phyloP scores from a whole-genome alignment of 306 rosid genomes.

The Dryas drummondii region DNA sequence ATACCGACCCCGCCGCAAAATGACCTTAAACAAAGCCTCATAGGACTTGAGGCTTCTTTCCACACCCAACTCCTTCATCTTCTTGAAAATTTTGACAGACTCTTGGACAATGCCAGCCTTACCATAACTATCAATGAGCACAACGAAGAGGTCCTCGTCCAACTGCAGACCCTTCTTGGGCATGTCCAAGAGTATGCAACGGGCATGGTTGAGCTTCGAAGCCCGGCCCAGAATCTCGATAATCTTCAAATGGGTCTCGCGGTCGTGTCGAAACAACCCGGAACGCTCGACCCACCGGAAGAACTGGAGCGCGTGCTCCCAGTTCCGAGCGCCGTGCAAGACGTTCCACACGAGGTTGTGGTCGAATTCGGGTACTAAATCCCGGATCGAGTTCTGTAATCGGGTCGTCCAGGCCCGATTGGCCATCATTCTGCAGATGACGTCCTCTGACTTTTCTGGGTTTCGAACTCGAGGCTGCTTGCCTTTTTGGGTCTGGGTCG shows the following conservation, averaged over 20 bases:
- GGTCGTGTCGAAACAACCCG: slow-evolving; percentile 60
- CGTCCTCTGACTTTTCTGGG: slow-evolving; percentile 51
- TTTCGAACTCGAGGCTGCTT: slow-evolving; percentile 25
- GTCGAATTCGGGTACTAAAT: slow-evolving; percentile 63
- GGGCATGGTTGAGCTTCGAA: slow-evolving; percentile 81
- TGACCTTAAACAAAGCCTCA: slow-evolving; percentile 74
- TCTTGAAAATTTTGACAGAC: slow-evolving; percentile 72
- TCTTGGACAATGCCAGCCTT: slow-evolving; percentile 86
- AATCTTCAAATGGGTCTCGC: slow-evolving; percentile 72
- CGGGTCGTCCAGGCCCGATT: slow-evolving; percentile 96
- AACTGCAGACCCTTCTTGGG: slow-evolving; percentile 45
- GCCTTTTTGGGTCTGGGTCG: slow-evolving; percentile 31
- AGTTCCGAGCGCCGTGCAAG: slow-evolving; percentile 53
- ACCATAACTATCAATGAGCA: slow-evolving; percentile 73
- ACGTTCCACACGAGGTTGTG: slow-evolving; percentile 69
- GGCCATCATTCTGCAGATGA: slow-evolving; percentile 69
- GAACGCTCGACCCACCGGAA: slow-evolving; percentile 90
- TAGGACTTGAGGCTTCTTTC: slow-evolving; percentile 55
- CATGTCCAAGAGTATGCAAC: slow-evolving; percentile 67
- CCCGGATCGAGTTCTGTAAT: slow-evolving; percentile 71
- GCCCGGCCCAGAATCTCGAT: slow-evolving; percentile 68
- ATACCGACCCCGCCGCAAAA: slow-evolving; percentile 67
- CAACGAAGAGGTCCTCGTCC: slow-evolving; percentile 70
- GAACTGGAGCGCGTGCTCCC: slow-evolving; percentile 80
- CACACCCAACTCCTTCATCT: slow-evolving; percentile 71